Base-by-base conservation (phyloP, 2,329 filamentous ascomycete genomes). In the Chaetomiaceae sp. region DNA sequence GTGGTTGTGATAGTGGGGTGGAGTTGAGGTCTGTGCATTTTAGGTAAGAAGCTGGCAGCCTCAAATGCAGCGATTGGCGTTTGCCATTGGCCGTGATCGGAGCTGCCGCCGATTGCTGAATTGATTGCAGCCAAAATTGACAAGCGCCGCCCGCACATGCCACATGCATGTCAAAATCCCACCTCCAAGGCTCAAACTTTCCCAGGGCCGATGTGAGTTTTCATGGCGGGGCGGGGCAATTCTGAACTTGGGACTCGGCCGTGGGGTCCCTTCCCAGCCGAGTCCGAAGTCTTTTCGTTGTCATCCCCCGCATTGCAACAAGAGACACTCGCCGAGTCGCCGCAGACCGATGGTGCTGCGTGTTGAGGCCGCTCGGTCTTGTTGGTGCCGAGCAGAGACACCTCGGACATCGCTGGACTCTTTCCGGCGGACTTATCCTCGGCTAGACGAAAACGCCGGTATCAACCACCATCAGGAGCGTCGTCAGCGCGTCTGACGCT, bases 381-480 rank as follows among this genome's bases (percentile, higher is more conserved):
- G n/a, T 50, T 38, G 53, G 27, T 42, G 39, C 54, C 56, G 56
- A 60, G 36, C n/a, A n/a, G n/a, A n/a, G n/a, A n/a, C n/a, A 54
- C 47, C 44, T 55, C 47, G 43, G 49, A 45, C 20, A 45, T 48
- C 47, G 52, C 29, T 52, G 31, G 33, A 11, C 23, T 22, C 33
- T 31, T 34, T 37, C 25, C 33, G 47, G 38, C 48, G 57, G 56
- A 42, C 48, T 59, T 65, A 65, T 58, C 63, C 62, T 64, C 61
- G 63, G 63, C 57, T 60, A 50, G 54, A 63, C 60, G 61, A 61
- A 57, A 63, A 58, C 43, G 39, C 25, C 45, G 29, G 39, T 9
- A 38, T 49, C 52, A 27, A 27, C 47, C 48, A 53, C 40, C 17
- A 33, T 47, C 43, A 46, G 36, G 46, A n/a, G n/a, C n/a, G n/a